Evolutionary conservation across 2,329 filamentous ascomycete species (phyloP).

Genomic region (Nothophaeocryptopus gaeumannii): DNA sequence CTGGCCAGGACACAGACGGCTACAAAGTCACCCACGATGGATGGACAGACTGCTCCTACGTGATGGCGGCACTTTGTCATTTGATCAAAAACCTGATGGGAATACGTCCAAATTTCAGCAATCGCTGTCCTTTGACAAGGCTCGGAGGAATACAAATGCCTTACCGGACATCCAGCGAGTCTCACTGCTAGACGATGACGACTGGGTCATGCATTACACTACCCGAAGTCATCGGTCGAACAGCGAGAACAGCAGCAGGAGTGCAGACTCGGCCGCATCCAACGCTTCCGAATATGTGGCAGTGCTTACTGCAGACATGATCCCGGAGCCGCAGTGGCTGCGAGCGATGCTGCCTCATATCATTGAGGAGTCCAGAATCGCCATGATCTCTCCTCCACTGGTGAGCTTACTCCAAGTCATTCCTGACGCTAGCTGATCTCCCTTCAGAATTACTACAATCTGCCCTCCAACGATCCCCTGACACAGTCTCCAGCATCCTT

Average conservation of each 20-base stretch:
- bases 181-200: neutral
- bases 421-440: neutral
- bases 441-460: conserved; percentile 15
- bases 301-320: conserved; percentile 67
- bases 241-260: too few species aligned
- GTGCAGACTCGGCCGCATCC: too few species aligned
- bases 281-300: conserved; percentile 49
- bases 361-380: neutral
- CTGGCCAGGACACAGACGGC: neutral
- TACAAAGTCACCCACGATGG: neutral
- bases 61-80: neutral
- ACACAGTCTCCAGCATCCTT: conserved; percentile 8
- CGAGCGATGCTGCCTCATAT: conserved; percentile 59
- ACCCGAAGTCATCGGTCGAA: too few species aligned
- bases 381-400: neutral
- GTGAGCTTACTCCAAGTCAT: neutral
- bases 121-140: neutral
- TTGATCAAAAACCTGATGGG: neutral
- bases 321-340: conserved; percentile 60
- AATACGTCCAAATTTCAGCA: neutral
- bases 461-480: conserved; percentile 14
- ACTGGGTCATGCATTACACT: neutral
- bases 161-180: neutral
- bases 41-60: conserved; percentile 4
- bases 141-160: neutral